These are phyloP conservation scores for Oryza glaberrima DNA, from an alignment of 176 grass and related monocot genomes.

Conservation along the genomic window DNA sequence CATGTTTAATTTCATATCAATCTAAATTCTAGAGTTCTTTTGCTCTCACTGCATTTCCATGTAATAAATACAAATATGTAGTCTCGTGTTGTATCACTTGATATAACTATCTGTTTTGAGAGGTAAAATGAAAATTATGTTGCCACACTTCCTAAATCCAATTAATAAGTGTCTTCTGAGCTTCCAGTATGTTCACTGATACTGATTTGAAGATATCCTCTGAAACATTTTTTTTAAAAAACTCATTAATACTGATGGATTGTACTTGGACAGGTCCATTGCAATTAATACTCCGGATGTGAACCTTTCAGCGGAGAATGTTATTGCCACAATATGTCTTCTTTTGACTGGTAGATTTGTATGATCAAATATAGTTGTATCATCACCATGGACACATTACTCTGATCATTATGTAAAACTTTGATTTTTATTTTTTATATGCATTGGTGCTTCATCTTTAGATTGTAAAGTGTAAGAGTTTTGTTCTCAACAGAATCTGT, in stretches of 20 bases:
- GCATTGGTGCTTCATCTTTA: no score
- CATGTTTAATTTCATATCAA: background rate
- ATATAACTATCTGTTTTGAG: background rate
- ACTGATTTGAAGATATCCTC: slow-evolving; percentile 6
- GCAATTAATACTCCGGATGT: slow-evolving; percentile 48
- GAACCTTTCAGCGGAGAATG: slow-evolving; percentile 52
- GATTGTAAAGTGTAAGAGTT: no score
- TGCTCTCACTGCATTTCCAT: background rate
- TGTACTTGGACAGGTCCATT: slow-evolving; percentile 38
- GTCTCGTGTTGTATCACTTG: background rate
- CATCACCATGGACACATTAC: no score
- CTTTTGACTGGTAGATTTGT: no score
- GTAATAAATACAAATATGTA: slow-evolving; percentile 6
- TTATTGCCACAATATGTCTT: background rate
- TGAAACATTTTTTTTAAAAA: background rate
- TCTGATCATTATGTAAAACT: no score
- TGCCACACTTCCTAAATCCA: background rate
- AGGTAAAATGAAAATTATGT: slow-evolving; percentile 22
- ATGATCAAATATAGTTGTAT: no score
- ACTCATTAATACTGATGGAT: slow-evolving; percentile 25
- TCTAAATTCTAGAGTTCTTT: slow-evolving; percentile 1
- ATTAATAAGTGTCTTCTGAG: background rate
- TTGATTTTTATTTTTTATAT: no score
- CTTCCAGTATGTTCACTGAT: slow-evolving; percentile 10
- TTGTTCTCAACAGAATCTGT: no score